These are phyloP conservation scores for Saccharomycopsis fodiens DNA, from an alignment of 805 yeast genomes.

Conservation along the genomic window DNA sequence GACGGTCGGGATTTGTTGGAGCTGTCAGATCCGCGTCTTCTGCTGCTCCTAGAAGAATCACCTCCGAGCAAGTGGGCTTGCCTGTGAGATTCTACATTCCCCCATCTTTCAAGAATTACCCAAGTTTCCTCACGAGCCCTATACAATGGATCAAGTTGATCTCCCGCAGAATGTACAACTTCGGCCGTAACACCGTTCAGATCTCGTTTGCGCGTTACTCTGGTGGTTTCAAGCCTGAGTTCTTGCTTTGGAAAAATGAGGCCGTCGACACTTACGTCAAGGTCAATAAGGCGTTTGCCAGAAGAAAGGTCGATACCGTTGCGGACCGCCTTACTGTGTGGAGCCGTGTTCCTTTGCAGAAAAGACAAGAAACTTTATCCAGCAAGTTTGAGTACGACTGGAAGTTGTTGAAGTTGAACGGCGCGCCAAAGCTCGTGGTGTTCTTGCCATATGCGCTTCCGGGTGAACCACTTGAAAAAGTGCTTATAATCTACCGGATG, in stretches of 20 bases:
- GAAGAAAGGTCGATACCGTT: constrained; percentile 40
- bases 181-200: constrained; percentile 63
- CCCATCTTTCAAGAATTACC: constrained; percentile 38
- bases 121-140: constrained; percentile 37
- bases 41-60: background rate
- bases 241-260: constrained; percentile 73
- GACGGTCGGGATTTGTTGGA: background rate
- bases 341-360: constrained; percentile 51
- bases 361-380: constrained; percentile 51
- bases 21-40: constrained; percentile 1
- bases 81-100: constrained; percentile 38
- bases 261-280: constrained; percentile 72
- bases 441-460: constrained; percentile 62
- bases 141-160: constrained; percentile 36
- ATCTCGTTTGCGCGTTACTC: constrained; percentile 62
- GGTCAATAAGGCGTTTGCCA: constrained; percentile 78
- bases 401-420: constrained; percentile 66
- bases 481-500: constrained; percentile 57
- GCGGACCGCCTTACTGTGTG: constrained; percentile 46
- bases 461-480: constrained; percentile 43
- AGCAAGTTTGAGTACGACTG: constrained; percentile 54
- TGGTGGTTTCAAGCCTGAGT: constrained; percentile 59
- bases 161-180: constrained; percentile 50
- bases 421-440: constrained; percentile 63
- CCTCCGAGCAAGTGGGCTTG: constrained; percentile 11